A percentile compares a stretch with the other conserved stretches of the same genome.
Conservation (phyloP, 2,329 filamentous ascomycete genomes). For the Fusarium albidum region DNA sequence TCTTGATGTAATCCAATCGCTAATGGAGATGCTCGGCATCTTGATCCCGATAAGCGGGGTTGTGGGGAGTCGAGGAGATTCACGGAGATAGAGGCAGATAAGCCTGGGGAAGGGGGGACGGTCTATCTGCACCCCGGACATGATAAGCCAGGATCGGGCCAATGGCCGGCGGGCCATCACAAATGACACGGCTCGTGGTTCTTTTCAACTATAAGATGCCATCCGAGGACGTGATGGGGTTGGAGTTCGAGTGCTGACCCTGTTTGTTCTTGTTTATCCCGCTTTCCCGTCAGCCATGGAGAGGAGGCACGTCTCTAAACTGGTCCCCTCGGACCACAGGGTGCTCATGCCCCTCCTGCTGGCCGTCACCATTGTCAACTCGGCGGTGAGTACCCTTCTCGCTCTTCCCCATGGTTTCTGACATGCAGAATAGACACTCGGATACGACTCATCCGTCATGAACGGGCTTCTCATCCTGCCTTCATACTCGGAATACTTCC, state of each 20-base stretch:
- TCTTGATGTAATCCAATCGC: neutral
- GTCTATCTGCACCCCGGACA: neutral
- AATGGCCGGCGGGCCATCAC: neutral
- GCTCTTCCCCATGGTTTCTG: neutral
- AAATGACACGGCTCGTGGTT: too few relatives aligned
- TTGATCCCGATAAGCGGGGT: neutral
- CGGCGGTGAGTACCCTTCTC: conserved; percentile 10
- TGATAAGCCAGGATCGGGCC: neutral
- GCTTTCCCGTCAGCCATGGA: too few relatives aligned
- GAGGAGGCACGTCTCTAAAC: conserved; percentile 17
- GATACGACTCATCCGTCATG: conserved; percentile 61
- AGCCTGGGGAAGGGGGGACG: neutral
- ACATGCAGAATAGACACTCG: conserved; percentile 20
- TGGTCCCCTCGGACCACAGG: conserved; percentile 12
- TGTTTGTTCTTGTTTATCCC: too few relatives aligned
- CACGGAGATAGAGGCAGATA: neutral
- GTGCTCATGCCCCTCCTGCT: conserved; percentile 14
- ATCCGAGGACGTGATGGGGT: too few relatives aligned
- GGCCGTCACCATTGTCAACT: conserved; percentile 18
- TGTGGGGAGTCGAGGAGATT: neutral
- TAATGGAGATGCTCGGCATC: neutral
- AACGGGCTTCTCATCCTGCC: conserved; percentile 66
- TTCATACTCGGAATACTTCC: conserved; percentile 64
- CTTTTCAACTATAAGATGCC: too few relatives aligned
- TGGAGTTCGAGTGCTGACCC: neutral